Percentiles rank a stretch among this genome's conserved stretches.
Conservation (phyloP, 371 early-diverging fungal species). For the Mortierella sp. region DNA sequence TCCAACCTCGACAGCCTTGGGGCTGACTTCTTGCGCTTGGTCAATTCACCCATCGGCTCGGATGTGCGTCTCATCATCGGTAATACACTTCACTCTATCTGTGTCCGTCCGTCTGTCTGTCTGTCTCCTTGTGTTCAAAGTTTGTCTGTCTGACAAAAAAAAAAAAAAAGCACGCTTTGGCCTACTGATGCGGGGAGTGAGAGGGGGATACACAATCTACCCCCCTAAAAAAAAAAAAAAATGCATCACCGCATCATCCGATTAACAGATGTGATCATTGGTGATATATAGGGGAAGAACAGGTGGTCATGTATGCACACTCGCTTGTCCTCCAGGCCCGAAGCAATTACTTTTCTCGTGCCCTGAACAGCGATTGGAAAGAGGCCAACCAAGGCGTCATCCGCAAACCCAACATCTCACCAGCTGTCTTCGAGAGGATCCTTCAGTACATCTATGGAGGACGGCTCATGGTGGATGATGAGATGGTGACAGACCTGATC, state of each 20-base stretch:
- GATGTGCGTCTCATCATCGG: slow-evolving; percentile 49
- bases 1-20: slow-evolving; percentile 36
- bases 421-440: slow-evolving; percentile 35
- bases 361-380: slow-evolving; percentile 38
- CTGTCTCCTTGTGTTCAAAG: not conserved
- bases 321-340: slow-evolving; percentile 41
- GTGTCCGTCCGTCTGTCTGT: too few relatives aligned
- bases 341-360: slow-evolving; percentile 45
- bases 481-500: slow-evolving; percentile 36
- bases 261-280: not conserved
- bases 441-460: slow-evolving; percentile 44
- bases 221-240: not conserved
- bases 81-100: not conserved
- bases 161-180: not conserved
- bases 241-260: not conserved
- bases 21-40: slow-evolving; percentile 35
- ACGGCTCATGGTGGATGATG: slow-evolving; percentile 22
- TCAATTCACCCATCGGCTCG: slow-evolving; percentile 40
- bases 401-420: slow-evolving; percentile 45
- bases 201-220: not conserved
- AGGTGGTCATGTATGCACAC: slow-evolving; percentile 44
- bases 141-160: not conserved
- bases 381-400: slow-evolving; percentile 39
- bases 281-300: slow-evolving; percentile 33
- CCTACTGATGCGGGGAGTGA: not conserved